A percentile compares a stretch with the other conserved stretches of the same genome.
These are phyloP conservation scores for Lactarius sp. DNA, from an alignment of 768 basidiomycete species.

Conservation along the genomic window DNA sequence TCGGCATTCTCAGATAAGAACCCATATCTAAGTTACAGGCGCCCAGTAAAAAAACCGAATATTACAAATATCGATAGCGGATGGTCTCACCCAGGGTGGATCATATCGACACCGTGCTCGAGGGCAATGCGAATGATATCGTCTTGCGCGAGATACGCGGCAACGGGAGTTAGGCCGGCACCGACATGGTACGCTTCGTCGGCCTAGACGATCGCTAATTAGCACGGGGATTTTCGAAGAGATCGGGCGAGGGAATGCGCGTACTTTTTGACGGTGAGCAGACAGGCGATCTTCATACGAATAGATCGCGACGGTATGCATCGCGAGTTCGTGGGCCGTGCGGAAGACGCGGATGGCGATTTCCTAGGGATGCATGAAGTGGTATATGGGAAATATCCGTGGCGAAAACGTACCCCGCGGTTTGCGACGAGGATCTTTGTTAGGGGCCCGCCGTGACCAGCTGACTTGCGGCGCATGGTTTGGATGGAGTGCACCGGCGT, in stretches of 20 bases:
- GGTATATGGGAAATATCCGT: slow-evolving; percentile 10
- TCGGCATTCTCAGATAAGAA: slow-evolving; percentile 96
- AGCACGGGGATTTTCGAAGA: background rate
- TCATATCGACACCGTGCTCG: slow-evolving; percentile 99
- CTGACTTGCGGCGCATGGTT: slow-evolving; percentile 85
- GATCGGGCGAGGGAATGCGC: background rate
- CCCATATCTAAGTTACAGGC: slow-evolving; percentile 61
- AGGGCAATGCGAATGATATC: slow-evolving; percentile 96
- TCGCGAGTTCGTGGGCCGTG: slow-evolving; percentile 96
- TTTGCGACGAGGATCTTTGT: slow-evolving; percentile 93
- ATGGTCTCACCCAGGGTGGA: slow-evolving; percentile 81
- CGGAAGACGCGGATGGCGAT: slow-evolving; percentile 99
- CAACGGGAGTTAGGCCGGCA: slow-evolving; percentile 93
- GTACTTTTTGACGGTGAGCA: slow-evolving; percentile 95
- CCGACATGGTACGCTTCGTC: slow-evolving; percentile 99
- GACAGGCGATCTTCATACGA: slow-evolving; percentile 95
- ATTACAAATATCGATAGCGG: background rate
- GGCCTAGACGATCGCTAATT: slow-evolving; percentile 46
- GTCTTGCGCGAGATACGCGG: slow-evolving; percentile 94
- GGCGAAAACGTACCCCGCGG: slow-evolving; percentile 63
- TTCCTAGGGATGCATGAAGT: slow-evolving; percentile 52
- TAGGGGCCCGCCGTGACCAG: slow-evolving; percentile 84
- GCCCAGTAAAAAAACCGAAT: background rate
- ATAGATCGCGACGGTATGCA: slow-evolving; percentile 99
- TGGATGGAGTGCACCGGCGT: slow-evolving; percentile 89